Conservation (phyloP, 371 early-diverging fungal genomes). For the Syncephalis fuscata region DNA sequence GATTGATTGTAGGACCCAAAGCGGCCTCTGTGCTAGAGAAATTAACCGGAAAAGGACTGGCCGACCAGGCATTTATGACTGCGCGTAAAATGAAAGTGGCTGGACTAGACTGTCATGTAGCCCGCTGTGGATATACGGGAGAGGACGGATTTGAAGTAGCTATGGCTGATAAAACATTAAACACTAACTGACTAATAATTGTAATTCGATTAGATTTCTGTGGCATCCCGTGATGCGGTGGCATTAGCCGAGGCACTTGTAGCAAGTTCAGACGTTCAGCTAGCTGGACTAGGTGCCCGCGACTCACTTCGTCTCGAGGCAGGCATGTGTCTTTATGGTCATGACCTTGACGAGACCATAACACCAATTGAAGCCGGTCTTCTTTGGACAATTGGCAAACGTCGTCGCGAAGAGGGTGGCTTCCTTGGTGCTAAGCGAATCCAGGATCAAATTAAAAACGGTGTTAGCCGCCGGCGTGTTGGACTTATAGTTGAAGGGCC, state of each 20-base stretch:
- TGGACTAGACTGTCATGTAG: constrained; percentile 72
- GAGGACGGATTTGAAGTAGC: constrained; percentile 97
- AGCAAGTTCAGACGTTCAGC: constrained; percentile 55
- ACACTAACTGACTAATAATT: background rate
- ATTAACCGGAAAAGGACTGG: constrained; percentile 31
- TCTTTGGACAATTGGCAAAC: constrained; percentile 90
- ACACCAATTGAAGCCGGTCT: constrained; percentile 90
- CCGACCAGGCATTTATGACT: constrained; percentile 79
- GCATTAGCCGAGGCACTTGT: constrained; percentile 52
- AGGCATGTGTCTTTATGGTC: constrained; percentile 91
- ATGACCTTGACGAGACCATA: constrained; percentile 83
- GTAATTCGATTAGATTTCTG: constrained; percentile 45
- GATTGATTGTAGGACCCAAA: constrained; percentile 23
- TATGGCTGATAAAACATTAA: background rate
- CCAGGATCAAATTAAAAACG: constrained; percentile 72
- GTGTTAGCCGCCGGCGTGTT: constrained; percentile 63
- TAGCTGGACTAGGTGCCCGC: constrained; percentile 92
- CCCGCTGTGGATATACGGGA: constrained; percentile 96
- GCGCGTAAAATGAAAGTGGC: constrained; percentile 49
- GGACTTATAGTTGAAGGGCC: constrained; percentile 89
- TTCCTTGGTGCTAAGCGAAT: constrained; percentile 86
- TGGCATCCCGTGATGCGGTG: constrained; percentile 50
- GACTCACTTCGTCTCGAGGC: constrained; percentile 93
- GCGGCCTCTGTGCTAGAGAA: constrained; percentile 39
- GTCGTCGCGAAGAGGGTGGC: constrained; percentile 78